A percentile compares a stretch with the other conserved stretches of the same genome.
phyloP scores from a whole-genome alignment of 1,139 yeast genomes.

The Suhomyces bokatorum region DNA sequence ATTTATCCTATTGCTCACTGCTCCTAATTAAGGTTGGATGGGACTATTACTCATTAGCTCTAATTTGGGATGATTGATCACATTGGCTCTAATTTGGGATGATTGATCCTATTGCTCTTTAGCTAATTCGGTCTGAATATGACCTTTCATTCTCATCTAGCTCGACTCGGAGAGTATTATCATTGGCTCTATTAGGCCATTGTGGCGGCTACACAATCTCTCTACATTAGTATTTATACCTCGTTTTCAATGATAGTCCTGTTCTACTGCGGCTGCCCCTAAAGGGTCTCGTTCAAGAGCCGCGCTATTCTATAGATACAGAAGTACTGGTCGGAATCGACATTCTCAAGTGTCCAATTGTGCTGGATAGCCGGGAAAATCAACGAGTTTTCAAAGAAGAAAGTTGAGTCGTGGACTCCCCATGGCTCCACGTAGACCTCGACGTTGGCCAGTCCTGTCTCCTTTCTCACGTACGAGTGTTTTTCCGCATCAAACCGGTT shows the following conservation, averaged over 20 bases:
- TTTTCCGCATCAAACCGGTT: slow-evolving; percentile 21
- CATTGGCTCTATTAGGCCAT: too few relatives aligned
- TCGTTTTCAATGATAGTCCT: too few relatives aligned
- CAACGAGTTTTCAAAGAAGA: slow-evolving; percentile 34
- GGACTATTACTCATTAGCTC: background rate
- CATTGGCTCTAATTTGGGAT: background rate
- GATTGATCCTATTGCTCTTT: too few relatives aligned
- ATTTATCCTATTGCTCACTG: too few relatives aligned
- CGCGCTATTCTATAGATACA: slow-evolving; percentile 29
- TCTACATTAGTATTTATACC: too few relatives aligned
- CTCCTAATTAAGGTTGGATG: too few relatives aligned
- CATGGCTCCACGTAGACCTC: slow-evolving; percentile 40
- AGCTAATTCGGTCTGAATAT: too few relatives aligned
- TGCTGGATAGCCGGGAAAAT: slow-evolving; percentile 9
- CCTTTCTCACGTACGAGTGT: slow-evolving; percentile 20
- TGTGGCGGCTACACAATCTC: too few relatives aligned
- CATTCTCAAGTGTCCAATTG: slow-evolving; percentile 7
- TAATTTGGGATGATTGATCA: too few relatives aligned
- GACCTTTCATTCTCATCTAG: too few relatives aligned
- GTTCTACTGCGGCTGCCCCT: background rate
- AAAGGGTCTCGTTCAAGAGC: slow-evolving; percentile 27
- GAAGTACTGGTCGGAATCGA: slow-evolving; percentile 24
- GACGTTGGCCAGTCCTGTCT: slow-evolving; percentile 19
- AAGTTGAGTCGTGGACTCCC: slow-evolving; percentile 44
- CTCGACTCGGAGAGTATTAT: too few relatives aligned